Evolutionary conservation across 2,329 filamentous ascomycete genomes (phyloP), one percentile per base, ranked within the genome.

Genomic region (Penicillium sumatraense): DNA sequence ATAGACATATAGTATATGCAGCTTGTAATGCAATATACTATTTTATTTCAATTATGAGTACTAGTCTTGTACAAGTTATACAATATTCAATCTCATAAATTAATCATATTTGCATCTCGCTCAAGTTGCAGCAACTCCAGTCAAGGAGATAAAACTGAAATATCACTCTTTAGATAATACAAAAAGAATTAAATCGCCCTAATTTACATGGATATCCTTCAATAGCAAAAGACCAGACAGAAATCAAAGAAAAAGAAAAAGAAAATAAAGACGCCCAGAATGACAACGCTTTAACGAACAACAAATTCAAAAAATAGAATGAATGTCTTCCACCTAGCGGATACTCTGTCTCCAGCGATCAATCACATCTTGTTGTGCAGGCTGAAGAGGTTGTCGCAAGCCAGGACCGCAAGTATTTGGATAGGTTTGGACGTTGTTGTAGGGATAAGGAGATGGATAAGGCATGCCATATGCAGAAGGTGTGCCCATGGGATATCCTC

Each of bases 321-420:
- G 55, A 16, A 47, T 14, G 31, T 53, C 49, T 46, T 44, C 1
- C 14, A 56, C 27, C 50, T 63, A 72, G 29, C 62, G 63, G 51
- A 77, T 70, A 53, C 75, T 75, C 59, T 81, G 76, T 65, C 84
- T 79, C 84, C 84, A 87, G 29, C 79, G 81, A 73, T 86, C 83
- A 70, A 87, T 85, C 55, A 82, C 74, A 55, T 81, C 83, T 51
- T 82, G 74, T 65, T 84, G 82, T 50, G 74, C 74, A 4, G 77
- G 72, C 65, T 83, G 77, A 66, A 81, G 72, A n/a, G 68, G 64
- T 24, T 68, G 69, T 54, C 71, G 67, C 60, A 66, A 63, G 51
- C 59, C 69, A 5, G 68, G 60, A 23, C 54, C 62, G 48, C 64
- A 61, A 35, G 60, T 63, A 24, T 57, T 51, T 3, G 69, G 51